Evolutionary conservation across 768 basidiomycete species (phyloP), one percentile per base, ranked within the genome.

Genomic region (Amanita rubescens): DNA sequence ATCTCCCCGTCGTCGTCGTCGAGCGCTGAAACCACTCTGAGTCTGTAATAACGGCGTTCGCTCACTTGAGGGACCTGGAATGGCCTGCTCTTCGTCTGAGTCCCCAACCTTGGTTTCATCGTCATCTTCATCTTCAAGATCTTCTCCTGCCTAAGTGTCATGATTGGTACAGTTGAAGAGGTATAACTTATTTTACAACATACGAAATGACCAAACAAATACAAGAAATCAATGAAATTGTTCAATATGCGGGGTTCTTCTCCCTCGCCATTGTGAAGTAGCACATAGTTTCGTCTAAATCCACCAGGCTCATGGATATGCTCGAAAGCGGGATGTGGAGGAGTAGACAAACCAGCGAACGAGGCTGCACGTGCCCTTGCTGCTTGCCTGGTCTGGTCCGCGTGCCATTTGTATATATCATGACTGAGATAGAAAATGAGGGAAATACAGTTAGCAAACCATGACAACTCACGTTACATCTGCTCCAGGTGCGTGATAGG

Each of bases 261-360:
- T 8, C 82, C 82, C 55, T 84, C 80, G 56, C 87, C 85, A 45
- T 77, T 79, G 3, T 79, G 81, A 53, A 88, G 67, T 27, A 85
- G 71, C 7, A 97, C 74, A 66, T 91, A 96, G 67, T 94, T 91
- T 50, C 94, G 77, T 59, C 94, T 77, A 69, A 97, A 96, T 1
- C 94, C 94, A 52, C 94, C 94, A 0, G 94, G 95, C 64, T 95
- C 90, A 57, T 92, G 91, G 49, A 98, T 93, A 60, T 94, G 91
- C 61, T 94, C 87, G 53, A 96, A 89, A 2, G 79, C 87, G 17
- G 94, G 90, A 63, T 90, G 79, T 6, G 73, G 73, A 4, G 77
- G 71, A 10, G 74, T 70, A 35, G 74, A 74, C 2, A 78, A 73
- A 2, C 79, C 84, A 10, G 83, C 75, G 59, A 80, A 89, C 0